Evolutionary conservation across 2,329 filamentous ascomycete genomes (phyloP).

Genomic region (Pseudodiploospora longispora): DNA sequence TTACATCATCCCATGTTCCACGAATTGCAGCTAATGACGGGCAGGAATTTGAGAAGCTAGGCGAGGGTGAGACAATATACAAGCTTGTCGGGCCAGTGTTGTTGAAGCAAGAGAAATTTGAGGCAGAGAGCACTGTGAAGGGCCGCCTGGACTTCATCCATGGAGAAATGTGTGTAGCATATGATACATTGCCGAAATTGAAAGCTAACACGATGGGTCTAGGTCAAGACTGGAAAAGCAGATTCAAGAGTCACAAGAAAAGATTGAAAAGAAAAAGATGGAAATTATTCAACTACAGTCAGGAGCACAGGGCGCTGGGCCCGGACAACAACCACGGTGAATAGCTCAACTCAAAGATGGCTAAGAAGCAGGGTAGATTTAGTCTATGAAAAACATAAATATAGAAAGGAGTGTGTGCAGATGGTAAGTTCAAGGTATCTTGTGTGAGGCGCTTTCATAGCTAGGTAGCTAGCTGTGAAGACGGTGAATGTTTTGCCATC

Average conservation of each 20-base stretch:
- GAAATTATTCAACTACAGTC: slow-evolving; percentile 52
- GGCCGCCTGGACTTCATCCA: slow-evolving; percentile 86
- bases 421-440: too few species aligned
- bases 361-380: too few species aligned
- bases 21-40: slow-evolving; percentile 10
- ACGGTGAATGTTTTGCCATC: too few species aligned
- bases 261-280: slow-evolving; percentile 50
- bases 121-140: slow-evolving; percentile 86
- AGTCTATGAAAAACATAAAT: too few species aligned
- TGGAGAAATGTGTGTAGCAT: slow-evolving; percentile 70
- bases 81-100: slow-evolving; percentile 90
- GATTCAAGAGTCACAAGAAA: slow-evolving; percentile 48
- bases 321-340: slow-evolving; percentile 14
- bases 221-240: slow-evolving; percentile 38
- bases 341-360: too few species aligned
- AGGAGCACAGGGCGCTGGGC: slow-evolving; percentile 35
- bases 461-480: too few species aligned
- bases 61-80: slow-evolving; percentile 83
- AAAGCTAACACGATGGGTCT: slow-evolving; percentile 9
- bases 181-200: not conserved
- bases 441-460: too few species aligned
- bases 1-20: too few species aligned
- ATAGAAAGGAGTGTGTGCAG: too few species aligned
- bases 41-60: slow-evolving; percentile 74
- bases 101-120: slow-evolving; percentile 85